Conservation (phyloP, 257 asterid species). For the Buddleja alternifolia region DNA sequence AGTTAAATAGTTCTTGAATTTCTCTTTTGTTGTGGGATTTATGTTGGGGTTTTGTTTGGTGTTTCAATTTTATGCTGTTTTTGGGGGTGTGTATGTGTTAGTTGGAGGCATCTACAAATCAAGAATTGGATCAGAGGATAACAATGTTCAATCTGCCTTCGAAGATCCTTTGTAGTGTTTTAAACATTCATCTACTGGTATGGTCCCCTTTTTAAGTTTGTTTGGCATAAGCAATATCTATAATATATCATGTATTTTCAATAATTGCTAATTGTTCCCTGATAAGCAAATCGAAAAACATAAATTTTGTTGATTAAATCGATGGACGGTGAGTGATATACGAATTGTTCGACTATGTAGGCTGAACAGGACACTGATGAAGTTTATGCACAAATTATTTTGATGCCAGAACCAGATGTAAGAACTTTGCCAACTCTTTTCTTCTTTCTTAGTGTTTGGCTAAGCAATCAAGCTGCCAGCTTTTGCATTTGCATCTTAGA, state of each 20-base stretch:
- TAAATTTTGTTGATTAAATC: slow-evolving; percentile 3
- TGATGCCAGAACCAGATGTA: slow-evolving; percentile 80
- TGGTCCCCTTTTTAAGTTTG: slow-evolving; percentile 25
- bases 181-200: slow-evolving; percentile 73
- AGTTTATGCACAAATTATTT: slow-evolving; percentile 87
- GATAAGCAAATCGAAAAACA: background rate
- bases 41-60: slow-evolving; percentile 28
- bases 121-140: slow-evolving; percentile 73
- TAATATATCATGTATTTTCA: background rate
- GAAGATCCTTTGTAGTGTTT: slow-evolving; percentile 80
- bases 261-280: background rate
- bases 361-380: slow-evolving; percentile 91
- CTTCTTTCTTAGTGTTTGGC: background rate
- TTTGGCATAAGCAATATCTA: background rate
- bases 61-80: slow-evolving; percentile 24
- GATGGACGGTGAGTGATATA: slow-evolving; percentile 18
- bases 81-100: slow-evolving; percentile 40
- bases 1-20: slow-evolving; percentile 23
- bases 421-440: slow-evolving; percentile 26
- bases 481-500: background rate
- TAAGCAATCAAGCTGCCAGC: background rate
- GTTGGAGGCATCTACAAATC: slow-evolving; percentile 97
- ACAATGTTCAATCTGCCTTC: slow-evolving; percentile 78
- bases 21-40: background rate
- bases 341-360: slow-evolving; percentile 38